Percentiles rank a stretch among this genome's conserved stretches.
Evolutionary conservation across 345 rosid genomes (phyloP).

Genomic region (Physaria fendleri): DNA sequence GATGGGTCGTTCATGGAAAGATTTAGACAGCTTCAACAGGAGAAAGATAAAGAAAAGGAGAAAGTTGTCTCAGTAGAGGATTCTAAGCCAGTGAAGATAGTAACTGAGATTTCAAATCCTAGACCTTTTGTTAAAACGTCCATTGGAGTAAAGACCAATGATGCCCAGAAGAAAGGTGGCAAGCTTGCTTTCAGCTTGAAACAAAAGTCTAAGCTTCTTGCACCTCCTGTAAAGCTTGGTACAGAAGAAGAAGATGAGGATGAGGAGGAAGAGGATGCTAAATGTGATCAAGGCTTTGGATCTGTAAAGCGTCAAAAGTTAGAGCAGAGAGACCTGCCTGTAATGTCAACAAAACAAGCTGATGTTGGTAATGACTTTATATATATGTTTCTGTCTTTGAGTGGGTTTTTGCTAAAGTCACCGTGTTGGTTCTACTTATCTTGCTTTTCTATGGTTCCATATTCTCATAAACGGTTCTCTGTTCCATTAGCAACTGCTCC

Average conservation of each 20-base stretch:
- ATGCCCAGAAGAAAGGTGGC: constrained; percentile 54
- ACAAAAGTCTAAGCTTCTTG: constrained; percentile 84
- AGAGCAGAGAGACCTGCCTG: constrained; percentile 43
- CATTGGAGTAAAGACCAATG: constrained; percentile 44
- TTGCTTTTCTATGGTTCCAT: background rate
- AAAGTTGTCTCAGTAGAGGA: constrained; percentile 39
- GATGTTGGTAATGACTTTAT: constrained; percentile 84
- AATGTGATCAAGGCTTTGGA: constrained; percentile 38
- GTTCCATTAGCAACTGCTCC: background rate
- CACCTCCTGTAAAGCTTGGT: constrained; percentile 76
- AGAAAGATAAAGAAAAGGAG: constrained; percentile 46
- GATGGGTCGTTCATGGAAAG: constrained; percentile 99
- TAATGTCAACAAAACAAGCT: constrained; percentile 37
- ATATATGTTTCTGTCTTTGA: constrained; percentile 24
- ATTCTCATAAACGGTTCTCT: background rate
- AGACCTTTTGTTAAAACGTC: constrained; percentile 39
- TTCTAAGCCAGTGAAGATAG: constrained; percentile 56
- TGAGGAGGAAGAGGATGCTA: constrained; percentile 48
- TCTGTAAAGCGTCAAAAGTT: constrained; percentile 67
- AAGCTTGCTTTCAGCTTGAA: constrained; percentile 97
- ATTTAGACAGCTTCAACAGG: constrained; percentile 91
- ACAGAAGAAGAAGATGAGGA: constrained; percentile 87
- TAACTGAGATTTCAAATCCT: constrained; percentile 42
- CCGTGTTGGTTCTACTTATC: constrained; percentile 13
- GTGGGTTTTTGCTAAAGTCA: constrained; percentile 14